Evolutionary conservation across 2,329 filamentous ascomycete species (phyloP).

Genomic region (Botrytis deweyae): DNA sequence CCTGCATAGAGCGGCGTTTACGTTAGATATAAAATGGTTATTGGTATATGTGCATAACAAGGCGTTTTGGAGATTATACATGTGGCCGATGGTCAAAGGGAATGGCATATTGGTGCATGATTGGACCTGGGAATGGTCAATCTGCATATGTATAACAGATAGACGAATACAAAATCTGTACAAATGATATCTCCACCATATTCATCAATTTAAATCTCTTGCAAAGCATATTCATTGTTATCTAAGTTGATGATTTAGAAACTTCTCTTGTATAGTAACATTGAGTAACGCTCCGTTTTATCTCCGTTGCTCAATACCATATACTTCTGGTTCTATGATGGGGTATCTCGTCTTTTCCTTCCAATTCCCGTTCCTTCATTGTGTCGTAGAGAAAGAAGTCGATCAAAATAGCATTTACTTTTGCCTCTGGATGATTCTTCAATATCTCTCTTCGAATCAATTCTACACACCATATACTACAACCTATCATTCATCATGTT

Average conservation of each 20-base stretch:
- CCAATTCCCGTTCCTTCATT: conserved; percentile 78
- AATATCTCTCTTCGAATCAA: conserved; percentile 80
- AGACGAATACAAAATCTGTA: conserved; percentile 7
- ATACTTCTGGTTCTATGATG: conserved; percentile 92
- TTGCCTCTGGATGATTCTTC: conserved; percentile 66
- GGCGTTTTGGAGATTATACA: conserved; percentile 18
- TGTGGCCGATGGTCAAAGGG: not conserved
- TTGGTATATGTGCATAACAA: conserved; percentile 12
- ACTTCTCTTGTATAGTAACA: not conserved
- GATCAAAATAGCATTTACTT: conserved; percentile 85
- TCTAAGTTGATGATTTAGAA: not conserved
- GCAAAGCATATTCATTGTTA: not conserved
- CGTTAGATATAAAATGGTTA: conserved; percentile 14
- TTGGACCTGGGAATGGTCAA: no score
- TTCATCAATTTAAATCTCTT: not conserved
- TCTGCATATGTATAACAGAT: conserved; percentile 5
- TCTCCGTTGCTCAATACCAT: conserved; percentile 67
- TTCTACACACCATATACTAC: conserved; percentile 96
- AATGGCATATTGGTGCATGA: not conserved
- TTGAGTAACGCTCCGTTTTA: not conserved
- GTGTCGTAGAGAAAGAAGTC: conserved; percentile 97
- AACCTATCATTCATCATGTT: conserved; percentile 51
- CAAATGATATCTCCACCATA: not conserved
- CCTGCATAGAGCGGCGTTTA: conserved; percentile 18
- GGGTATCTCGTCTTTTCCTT: conserved; percentile 62